These are phyloP conservation scores for Neofusicoccum ribis DNA, from an alignment of 2,329 filamentous ascomycete genomes.

Conservation along the genomic window DNA sequence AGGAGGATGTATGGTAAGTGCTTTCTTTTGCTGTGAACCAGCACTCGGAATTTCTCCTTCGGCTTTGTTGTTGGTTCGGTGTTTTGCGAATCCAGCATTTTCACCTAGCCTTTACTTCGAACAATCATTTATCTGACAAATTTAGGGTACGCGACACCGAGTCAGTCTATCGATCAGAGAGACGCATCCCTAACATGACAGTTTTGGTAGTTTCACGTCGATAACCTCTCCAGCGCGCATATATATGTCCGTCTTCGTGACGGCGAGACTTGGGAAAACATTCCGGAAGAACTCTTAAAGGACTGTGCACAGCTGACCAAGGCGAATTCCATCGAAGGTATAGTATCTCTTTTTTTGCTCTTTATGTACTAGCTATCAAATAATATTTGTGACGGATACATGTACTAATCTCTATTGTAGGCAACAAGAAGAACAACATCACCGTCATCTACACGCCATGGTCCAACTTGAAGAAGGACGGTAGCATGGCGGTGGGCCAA, in stretches of 20 bases:
- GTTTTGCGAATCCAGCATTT: too few species aligned
- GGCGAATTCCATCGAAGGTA: constrained; percentile 96
- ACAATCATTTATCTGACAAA: not conserved
- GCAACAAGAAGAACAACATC: constrained; percentile 98
- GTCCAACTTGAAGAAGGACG: constrained; percentile 94
- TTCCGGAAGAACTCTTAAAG: constrained; percentile 71
- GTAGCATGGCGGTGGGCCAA: constrained; percentile 92
- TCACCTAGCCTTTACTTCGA: not conserved
- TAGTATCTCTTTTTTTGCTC: not conserved
- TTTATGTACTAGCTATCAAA: not conserved
- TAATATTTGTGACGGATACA: not conserved
- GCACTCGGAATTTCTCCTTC: not conserved
- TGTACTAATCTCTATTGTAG: constrained; percentile 43
- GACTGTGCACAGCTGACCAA: constrained; percentile 98
- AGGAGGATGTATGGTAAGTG: constrained; percentile 87
- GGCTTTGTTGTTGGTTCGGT: too few species aligned
- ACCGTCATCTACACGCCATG: constrained; percentile 97
- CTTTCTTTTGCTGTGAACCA: not conserved
- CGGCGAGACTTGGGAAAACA: constrained; percentile 78
- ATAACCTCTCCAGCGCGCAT: constrained; percentile 95
- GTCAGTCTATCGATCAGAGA: not conserved
- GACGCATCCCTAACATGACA: not conserved
- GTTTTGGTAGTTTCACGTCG: constrained; percentile 77
- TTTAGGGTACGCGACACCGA: not conserved
- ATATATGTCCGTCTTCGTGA: constrained; percentile 87